Evolutionary conservation across 129 eudicot species (phyloP), one percentile per base, ranked within the genome.

Genomic region (Smallanthus sonchifolius): DNA sequence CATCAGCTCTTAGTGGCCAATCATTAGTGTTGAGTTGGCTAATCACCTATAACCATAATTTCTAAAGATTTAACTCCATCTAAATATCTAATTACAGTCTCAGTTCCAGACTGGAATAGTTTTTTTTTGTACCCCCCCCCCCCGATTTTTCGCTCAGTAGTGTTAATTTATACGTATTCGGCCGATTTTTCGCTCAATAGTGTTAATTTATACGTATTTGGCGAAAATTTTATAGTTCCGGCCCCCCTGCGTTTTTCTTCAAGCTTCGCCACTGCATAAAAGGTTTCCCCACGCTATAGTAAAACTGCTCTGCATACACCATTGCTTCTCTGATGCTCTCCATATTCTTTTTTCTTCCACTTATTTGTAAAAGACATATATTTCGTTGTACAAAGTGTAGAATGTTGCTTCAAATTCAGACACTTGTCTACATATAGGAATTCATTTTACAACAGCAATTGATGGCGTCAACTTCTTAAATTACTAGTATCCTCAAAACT

Each of bases 101-200:
- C 30, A 32, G 48, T 48, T 69, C 74, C 74, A 15, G 15, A 69
- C 61, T 69, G 32, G 55, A 69, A 49, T 28, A 44, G 10, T 47
- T 7, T 28, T 47, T 7, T 28, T 48, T 69, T 69, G 44, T 30
- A n/a, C n/a, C n/a, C n/a, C n/a, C n/a, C n/a, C n/a, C n/a, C n/a
- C n/a, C n/a, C n/a, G n/a, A n/a, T n/a, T n/a, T n/a, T n/a, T n/a
- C n/a, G n/a, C n/a, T n/a, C n/a, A n/a, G n/a, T n/a, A n/a, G n/a
- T n/a, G n/a, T n/a, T n/a, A n/a, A n/a, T n/a, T n/a, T n/a, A n/a
- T n/a, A n/a, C n/a, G n/a, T n/a, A n/a, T n/a, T n/a, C n/a, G n/a
- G n/a, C n/a, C n/a, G n/a, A n/a, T n/a, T n/a, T n/a, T n/a, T n/a
- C n/a, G n/a, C n/a, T n/a, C n/a, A n/a, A n/a, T n/a, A n/a, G n/a